A percentile compares a stretch with the other conserved stretches of the same genome.
These are phyloP conservation scores for Eucalyptus sideroxylon DNA, from an alignment of 345 rosid genomes.

Conservation along the genomic window DNA sequence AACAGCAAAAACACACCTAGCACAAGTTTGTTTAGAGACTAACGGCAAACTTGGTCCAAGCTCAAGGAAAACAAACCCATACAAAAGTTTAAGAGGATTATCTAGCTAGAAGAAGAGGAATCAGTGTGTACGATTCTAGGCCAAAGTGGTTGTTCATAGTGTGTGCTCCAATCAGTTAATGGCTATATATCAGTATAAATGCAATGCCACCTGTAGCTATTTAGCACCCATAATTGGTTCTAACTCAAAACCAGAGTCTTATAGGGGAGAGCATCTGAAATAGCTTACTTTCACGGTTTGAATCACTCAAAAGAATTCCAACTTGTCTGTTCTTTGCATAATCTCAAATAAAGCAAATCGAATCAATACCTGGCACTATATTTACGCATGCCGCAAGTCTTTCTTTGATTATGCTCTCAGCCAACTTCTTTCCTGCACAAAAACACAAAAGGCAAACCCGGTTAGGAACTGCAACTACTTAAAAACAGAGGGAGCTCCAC, in stretches of 20 bases:
- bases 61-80: neutral
- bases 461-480: neutral
- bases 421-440: conserved; percentile 74
- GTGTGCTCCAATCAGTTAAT: neutral
- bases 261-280: neutral
- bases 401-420: conserved; percentile 67
- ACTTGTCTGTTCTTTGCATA: neutral
- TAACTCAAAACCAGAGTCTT: neutral
- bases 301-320: neutral
- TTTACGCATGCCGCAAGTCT: conserved; percentile 95
- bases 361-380: conserved; percentile 57
- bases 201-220: neutral
- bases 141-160: neutral
- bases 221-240: neutral
- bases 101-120: neutral
- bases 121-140: neutral
- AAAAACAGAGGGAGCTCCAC: neutral
- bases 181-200: neutral
- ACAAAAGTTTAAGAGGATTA: neutral
- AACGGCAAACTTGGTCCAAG: neutral
- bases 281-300: neutral
- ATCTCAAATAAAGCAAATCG: neutral
- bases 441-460: neutral
- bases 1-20: neutral
- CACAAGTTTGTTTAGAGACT: neutral